Evolutionary conservation across 1,284 basidiomycete genomes (phyloP).

Genomic region (Sporisorium reilianum): DNA sequence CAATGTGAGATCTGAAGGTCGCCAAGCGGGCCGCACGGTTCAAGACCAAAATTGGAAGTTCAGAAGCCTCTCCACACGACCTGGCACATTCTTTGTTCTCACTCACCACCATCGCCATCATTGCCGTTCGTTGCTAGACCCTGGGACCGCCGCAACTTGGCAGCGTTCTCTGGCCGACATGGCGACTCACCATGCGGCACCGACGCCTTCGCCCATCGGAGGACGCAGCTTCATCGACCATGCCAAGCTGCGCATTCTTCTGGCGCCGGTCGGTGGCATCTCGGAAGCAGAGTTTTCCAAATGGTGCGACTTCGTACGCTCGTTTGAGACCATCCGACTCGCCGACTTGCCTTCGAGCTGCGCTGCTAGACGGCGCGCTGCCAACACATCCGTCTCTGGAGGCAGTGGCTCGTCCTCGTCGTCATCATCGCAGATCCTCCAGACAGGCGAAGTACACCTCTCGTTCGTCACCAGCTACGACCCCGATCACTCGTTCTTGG

Average conservation of each 20-base stretch:
- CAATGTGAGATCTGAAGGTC: no score
- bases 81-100: not conserved
- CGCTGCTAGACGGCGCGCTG: slow-evolving; percentile 19
- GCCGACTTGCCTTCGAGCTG: slow-evolving; percentile 55
- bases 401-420: slow-evolving; percentile 6
- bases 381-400: slow-evolving; percentile 4
- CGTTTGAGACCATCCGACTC: slow-evolving; percentile 56
- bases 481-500: slow-evolving; percentile 62
- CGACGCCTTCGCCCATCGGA: slow-evolving; percentile 47
- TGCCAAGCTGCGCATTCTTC: slow-evolving; percentile 63
- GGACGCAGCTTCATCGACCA: slow-evolving; percentile 52
- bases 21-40: slow-evolving; percentile 10
- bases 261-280: slow-evolving; percentile 59
- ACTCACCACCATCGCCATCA: not conserved
- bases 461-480: slow-evolving; percentile 66
- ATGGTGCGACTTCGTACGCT: slow-evolving; percentile 58
- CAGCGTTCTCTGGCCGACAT: not conserved
- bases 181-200: slow-evolving; percentile 22
- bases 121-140: not conserved
- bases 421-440: slow-evolving; percentile 39
- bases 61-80: slow-evolving; percentile 2
- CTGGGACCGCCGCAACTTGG: not conserved
- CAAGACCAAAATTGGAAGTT: not conserved
- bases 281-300: slow-evolving; percentile 58
- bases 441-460: slow-evolving; percentile 64